Base-by-base conservation (phyloP, 805 yeast genomes). In the Lipomyces starkeyi region DNA sequence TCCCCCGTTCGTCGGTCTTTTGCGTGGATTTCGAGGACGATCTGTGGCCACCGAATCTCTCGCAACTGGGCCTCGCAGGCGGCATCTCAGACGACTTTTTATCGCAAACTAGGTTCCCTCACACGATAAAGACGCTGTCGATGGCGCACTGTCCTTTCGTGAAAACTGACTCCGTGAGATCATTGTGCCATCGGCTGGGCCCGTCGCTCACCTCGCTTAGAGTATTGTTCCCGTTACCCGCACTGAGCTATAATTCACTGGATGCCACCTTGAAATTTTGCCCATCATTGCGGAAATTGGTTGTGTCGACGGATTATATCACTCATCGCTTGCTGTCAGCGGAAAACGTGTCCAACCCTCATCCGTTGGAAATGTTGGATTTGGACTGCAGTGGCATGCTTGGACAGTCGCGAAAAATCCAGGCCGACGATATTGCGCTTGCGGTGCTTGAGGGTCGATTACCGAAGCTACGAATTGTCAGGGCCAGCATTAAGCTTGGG, bases 221-320 rank as follows among this genome's bases (percentile, higher is more conserved):
- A 58, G 87, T 93, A 29, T 88, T 87, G 69, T 95, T 91, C 75
- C 99, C 99, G 1, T 87, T 94, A 93, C 97, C 97, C 0, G 86
- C 88, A 1, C 80, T 94, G 40, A 82, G 84, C 40, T 87, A 85
- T 9, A 85, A 86, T 69, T 87, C 97, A 0, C 80, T 93, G 73
- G 97, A 95, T 78, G 80, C 83, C 61, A 84, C 91, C 0, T 88
- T 94, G 73, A 78, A 84, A 17, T 87, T 87, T 75, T 94, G 98
- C 77, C 96, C 97, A 3, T 85, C 88, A 66, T 80, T 95, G 63
- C 73, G 77, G 7, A 82, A 85, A 14, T 79, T 93, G 34, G 88
- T 87, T 74, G 81, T 92, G 6, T 86, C 93, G 65, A 93, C 93
- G 2, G 98, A 94, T 77, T 94, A 95, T 75, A 78, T 89, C 17